phyloP scores from a whole-genome alignment of 2,329 filamentous ascomycete genomes.

The Akanthomyces dipterigenus region DNA sequence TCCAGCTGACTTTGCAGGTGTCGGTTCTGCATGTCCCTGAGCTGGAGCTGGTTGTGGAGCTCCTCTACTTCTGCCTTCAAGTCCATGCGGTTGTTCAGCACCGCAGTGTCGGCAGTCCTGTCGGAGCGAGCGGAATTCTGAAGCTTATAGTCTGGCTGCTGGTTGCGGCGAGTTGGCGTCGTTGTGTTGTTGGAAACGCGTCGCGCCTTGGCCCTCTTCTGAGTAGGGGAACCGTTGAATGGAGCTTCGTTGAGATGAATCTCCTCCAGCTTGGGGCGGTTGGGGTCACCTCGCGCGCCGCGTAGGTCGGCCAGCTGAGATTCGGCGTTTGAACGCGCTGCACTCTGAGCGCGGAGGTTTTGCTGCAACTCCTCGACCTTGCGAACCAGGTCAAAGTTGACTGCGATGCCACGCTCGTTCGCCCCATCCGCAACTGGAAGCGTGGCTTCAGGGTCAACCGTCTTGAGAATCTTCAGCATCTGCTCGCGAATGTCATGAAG shows the following conservation, averaged over 20 bases:
- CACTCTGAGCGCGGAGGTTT: slow-evolving; percentile 74
- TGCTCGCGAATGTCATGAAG: slow-evolving; percentile 73
- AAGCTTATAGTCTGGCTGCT: slow-evolving; percentile 46
- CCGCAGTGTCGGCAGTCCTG: slow-evolving; percentile 70
- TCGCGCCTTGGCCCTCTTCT: slow-evolving; percentile 48
- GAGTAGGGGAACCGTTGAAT: slow-evolving; percentile 66
- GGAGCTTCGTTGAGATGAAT: slow-evolving; percentile 78
- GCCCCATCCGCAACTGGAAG: slow-evolving; percentile 52
- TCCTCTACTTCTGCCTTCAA: slow-evolving; percentile 85
- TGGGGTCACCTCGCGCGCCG: slow-evolving; percentile 64
- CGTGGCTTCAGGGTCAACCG: slow-evolving; percentile 73
- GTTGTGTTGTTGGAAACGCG: slow-evolving; percentile 67
- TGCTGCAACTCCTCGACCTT: slow-evolving; percentile 86
- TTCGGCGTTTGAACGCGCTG: slow-evolving; percentile 76
- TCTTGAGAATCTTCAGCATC: slow-evolving; percentile 74
- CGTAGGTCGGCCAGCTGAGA: slow-evolving; percentile 73
- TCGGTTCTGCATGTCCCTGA: slow-evolving; percentile 90
- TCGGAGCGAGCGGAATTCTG: slow-evolving; percentile 80
- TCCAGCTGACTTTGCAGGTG: slow-evolving; percentile 86
- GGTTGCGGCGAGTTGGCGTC: slow-evolving; percentile 67
- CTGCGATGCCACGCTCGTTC: slow-evolving; percentile 61
- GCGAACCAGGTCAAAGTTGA: slow-evolving; percentile 75
- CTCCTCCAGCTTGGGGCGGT: slow-evolving; percentile 73
- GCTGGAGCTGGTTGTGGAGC: slow-evolving; percentile 87
- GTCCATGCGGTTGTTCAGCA: slow-evolving; percentile 85